These are phyloP conservation scores for Cyberlindnera misumaiensis DNA, from an alignment of 805 yeast species.

Conservation along the genomic window DNA sequence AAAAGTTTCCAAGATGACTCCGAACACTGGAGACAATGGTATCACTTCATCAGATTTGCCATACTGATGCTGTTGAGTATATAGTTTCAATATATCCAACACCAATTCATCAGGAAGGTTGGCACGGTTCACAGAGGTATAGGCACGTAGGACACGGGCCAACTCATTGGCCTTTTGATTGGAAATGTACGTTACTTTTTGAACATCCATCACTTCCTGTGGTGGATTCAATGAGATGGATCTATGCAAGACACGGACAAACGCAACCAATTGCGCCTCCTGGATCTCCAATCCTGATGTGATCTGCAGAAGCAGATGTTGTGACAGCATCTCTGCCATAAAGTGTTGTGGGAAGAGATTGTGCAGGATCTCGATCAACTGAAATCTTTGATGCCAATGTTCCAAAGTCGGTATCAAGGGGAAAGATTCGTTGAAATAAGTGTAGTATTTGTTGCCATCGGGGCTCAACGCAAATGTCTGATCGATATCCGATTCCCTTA, in stretches of 20 bases:
- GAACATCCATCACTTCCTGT: background rate
- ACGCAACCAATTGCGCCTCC: conserved; percentile 6
- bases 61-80: conserved; percentile 19
- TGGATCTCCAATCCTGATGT: conserved; percentile 14
- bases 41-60: conserved; percentile 3
- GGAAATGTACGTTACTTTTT: conserved; percentile 1
- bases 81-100: conserved; percentile 13
- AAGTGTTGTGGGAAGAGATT: conserved; percentile 8
- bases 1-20: conserved; percentile 11
- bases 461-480: conserved; percentile 1
- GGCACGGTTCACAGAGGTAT: conserved; percentile 8
- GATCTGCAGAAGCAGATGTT: conserved; percentile 10
- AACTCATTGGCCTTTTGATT: conserved; percentile 7
- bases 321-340: conserved; percentile 4
- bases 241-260: conserved; percentile 2
- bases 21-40: conserved; percentile 10
- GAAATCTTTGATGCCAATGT: conserved; percentile 13
- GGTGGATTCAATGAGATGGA: conserved; percentile 8
- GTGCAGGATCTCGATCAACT: conserved; percentile 9
- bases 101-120: conserved; percentile 10
- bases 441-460: background rate
- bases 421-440: conserved; percentile 8
- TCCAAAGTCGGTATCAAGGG: conserved; percentile 14
- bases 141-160: conserved; percentile 7
- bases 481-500: conserved; percentile 3